These are phyloP conservation scores for Pythium phragmiticola DNA, from an alignment of 352 stramenopile species.

Conservation along the genomic window DNA sequence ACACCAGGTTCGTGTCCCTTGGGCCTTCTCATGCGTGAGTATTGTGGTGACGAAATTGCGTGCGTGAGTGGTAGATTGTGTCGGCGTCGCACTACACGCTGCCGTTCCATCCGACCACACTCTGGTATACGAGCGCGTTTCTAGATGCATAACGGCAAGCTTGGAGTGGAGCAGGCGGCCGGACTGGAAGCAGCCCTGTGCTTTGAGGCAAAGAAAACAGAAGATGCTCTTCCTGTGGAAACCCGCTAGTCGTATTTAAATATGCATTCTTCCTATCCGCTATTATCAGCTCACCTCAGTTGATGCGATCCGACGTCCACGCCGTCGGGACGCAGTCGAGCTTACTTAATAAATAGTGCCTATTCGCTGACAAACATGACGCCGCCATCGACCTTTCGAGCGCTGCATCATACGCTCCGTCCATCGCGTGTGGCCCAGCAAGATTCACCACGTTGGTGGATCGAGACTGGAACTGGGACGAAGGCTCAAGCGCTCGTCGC, in stretches of 20 bases:
- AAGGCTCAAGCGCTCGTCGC: constrained; percentile 2
- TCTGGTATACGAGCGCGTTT: constrained; percentile 51
- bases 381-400: not conserved
- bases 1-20: constrained; percentile 39
- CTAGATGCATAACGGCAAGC: constrained; percentile 35
- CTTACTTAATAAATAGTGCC: not conserved
- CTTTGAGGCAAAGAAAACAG: not conserved
- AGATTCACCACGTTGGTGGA: constrained; percentile 6
- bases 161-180: not conserved
- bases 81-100: constrained; percentile 54
- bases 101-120: constrained; percentile 47
- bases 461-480: constrained; percentile 3
- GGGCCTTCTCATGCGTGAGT: not conserved
- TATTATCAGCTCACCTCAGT: not conserved
- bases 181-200: not conserved
- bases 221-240: not conserved
- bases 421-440: not conserved
- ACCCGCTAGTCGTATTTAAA: constrained; percentile 1
- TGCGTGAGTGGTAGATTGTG: constrained; percentile 35
- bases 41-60: not conserved
- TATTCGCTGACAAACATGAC: not conserved
- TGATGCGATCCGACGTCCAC: not conserved
- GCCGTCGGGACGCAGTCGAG: not conserved
- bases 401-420: not conserved
- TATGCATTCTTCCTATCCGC: not conserved